Evolutionary conservation across 1,284 basidiomycete species (phyloP), one percentile per base, ranked within the genome.

Genomic region (Malassezia cuniculi): DNA sequence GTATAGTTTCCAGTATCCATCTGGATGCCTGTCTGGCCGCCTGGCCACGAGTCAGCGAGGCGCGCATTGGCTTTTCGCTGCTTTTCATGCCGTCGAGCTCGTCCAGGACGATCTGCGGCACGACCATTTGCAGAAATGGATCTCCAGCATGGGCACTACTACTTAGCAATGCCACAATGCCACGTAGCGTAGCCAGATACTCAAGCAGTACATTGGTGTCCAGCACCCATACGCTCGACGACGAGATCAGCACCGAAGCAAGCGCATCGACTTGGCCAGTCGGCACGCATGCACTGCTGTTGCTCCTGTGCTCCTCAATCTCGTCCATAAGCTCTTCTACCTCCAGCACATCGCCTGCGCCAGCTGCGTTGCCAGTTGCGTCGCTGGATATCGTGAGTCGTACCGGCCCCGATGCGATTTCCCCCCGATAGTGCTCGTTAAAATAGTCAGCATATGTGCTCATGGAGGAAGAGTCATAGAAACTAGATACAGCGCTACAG

Each of bases 401-500:
- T 11, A 45, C 42, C 15, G 42, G 42, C 2, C 42, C 42, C 5
- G 42, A 39, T 7, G 36, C 4, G 11, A 26, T 16, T 7, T 28
- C 18, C n/a, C 42, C 42, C 3, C 26, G 21, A 31, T 39, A 45
- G 11, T 31, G 31, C 21, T 26, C 32, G 33, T 45, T 45, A 26
- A 45, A 45, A 21, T 34, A 45, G 28, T 45, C 42, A 18, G 42
- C 42, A 26, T 45, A 45, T 9, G 42, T 45, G 20, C 24, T 27
- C 42, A 45, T 45, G n/a, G 17, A 31, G 9, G 14, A 29, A 29
- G 6, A n/a, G 28, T 29, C 6, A 29, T 6, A 6, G n/a, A n/a
- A n/a, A n/a, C n/a, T n/a, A n/a, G n/a, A n/a, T n/a, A n/a, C n/a
- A n/a, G n/a, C n/a, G 15, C 32, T 34, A 34, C 32, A 20, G 26